These are phyloP conservation scores for Penicillium sp. DNA, from an alignment of 2,329 filamentous ascomycete genomes.

Conservation along the genomic window DNA sequence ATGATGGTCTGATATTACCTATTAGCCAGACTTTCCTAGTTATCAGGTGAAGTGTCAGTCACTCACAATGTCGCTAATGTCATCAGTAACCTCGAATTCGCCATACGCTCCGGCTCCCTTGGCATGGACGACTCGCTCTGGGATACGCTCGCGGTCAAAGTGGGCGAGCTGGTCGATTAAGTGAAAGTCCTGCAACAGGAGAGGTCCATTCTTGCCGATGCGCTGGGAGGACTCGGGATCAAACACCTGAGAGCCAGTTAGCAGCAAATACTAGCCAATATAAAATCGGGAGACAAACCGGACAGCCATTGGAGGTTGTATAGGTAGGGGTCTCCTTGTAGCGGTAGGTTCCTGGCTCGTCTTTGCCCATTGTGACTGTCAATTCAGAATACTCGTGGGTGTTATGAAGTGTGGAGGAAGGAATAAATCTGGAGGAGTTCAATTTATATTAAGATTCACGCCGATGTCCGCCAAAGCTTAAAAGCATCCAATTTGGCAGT, in stretches of 20 bases:
- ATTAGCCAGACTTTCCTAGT: too few relatives aligned
- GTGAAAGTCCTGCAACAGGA: conserved; percentile 63
- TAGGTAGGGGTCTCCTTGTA: conserved; percentile 58
- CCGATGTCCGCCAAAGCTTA: not conserved
- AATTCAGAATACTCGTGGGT: too few relatives aligned
- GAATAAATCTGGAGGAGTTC: not conserved
- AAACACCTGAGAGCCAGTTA: conserved; percentile 34
- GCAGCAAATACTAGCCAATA: not conserved
- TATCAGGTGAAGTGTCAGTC: too few relatives aligned
- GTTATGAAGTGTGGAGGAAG: not conserved
- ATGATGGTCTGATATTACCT: conserved; percentile 28
- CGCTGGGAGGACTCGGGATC: conserved; percentile 53
- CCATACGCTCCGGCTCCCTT: conserved; percentile 42
- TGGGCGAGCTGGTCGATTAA: conserved; percentile 57
- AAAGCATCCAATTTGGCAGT: not conserved
- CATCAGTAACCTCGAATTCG: conserved; percentile 45
- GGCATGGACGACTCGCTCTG: conserved; percentile 42
- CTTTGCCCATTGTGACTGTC: conserved; percentile 31
- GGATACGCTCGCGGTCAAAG: conserved; percentile 39
- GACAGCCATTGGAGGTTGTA: conserved; percentile 58
- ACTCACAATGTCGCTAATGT: conserved; percentile 46
- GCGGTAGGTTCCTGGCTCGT: conserved; percentile 40
- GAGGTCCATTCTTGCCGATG: conserved; percentile 54
- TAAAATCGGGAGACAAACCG: conserved; percentile 26
- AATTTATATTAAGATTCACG: too few relatives aligned